Percentiles rank a stretch among this genome's conserved stretches.
Conservation (phyloP, 805 yeast genomes). For the Cyberlindnera americana region DNA sequence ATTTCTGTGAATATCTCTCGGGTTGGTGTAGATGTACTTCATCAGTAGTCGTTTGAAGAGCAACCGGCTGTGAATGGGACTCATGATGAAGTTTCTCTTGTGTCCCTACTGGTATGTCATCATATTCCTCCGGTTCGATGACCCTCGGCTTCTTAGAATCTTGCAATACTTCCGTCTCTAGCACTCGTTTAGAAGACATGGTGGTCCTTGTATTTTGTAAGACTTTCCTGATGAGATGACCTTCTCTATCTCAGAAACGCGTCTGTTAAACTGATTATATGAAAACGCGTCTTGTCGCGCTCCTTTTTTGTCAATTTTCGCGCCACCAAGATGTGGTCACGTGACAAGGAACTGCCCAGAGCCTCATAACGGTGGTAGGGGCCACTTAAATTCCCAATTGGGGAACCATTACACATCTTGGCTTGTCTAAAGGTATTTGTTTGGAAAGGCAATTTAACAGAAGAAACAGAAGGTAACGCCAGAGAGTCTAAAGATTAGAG, state of each 20-base stretch:
- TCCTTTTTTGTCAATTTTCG: background rate
- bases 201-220: no score
- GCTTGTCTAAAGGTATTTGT: no score
- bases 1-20: conserved; percentile 29
- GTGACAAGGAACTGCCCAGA: no score
- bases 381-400: no score
- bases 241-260: no score
- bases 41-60: conserved; percentile 16
- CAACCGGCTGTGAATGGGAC: conserved; percentile 28
- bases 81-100: conserved; percentile 22
- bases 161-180: conserved; percentile 2
- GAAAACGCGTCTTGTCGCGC: background rate
- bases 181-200: conserved; percentile 3
- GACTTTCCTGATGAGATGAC: no score
- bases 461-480: no score
- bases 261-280: no score
- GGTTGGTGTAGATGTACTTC: conserved; percentile 24
- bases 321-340: background rate
- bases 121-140: conserved; percentile 12
- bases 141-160: conserved; percentile 18
- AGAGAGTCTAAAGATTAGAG: no score
- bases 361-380: no score
- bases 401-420: no score
- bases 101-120: conserved; percentile 19
- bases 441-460: no score